Conservation (phyloP, 306 rosid genomes). For the Carpinus viminea region DNA sequence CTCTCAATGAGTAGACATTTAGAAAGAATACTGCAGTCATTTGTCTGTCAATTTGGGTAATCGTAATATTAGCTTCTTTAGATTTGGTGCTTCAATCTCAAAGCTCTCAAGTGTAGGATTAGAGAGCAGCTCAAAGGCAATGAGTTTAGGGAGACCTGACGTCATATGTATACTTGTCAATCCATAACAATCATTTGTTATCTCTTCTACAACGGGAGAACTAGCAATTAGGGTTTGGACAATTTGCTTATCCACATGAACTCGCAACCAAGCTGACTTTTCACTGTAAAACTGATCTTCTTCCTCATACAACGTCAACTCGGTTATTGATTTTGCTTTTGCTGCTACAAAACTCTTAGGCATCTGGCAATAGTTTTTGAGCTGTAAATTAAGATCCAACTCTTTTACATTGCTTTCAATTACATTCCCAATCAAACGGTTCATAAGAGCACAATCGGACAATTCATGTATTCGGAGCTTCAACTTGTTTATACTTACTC, state of each 20-base stretch:
- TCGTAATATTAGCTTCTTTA: neutral
- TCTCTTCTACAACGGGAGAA: neutral
- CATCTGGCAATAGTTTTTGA: slow-evolving; percentile 13
- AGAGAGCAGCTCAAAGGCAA: neutral
- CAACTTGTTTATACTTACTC: slow-evolving; percentile 23
- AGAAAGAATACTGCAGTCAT: slow-evolving; percentile 28
- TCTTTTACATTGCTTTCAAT: slow-evolving; percentile 23
- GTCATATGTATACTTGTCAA: neutral
- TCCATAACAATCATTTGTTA: neutral
- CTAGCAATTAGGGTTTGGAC: neutral
- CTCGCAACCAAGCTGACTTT: neutral
- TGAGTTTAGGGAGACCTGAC: neutral
- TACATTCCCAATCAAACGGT: slow-evolving; percentile 34
- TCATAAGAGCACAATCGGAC: neutral
- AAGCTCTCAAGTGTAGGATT: neutral
- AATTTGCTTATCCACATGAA: neutral
- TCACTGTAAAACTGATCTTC: neutral
- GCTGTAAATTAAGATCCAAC: neutral
- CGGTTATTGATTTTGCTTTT: slow-evolving; percentile 25
- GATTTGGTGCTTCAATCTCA: neutral
- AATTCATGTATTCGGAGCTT: neutral
- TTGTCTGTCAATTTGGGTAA: neutral
- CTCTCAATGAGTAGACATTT: slow-evolving; percentile 34
- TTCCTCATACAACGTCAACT: slow-evolving; percentile 2
- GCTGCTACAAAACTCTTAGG: slow-evolving; percentile 16